phyloP scores from a whole-genome alignment of 306 rosid species.

The Neltuma alba region DNA sequence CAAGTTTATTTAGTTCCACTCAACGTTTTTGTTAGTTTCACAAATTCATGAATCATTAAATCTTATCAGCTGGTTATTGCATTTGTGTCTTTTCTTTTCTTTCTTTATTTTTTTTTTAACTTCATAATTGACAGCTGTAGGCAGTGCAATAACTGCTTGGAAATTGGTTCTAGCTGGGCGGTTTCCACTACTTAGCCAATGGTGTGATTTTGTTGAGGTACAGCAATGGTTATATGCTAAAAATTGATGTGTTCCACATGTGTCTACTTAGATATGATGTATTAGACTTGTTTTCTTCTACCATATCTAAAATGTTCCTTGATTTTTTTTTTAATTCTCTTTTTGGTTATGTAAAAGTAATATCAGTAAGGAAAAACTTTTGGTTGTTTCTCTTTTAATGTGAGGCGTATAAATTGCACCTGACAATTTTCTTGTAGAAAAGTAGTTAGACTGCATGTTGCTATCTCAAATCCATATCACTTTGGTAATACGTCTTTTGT shows the following conservation, averaged over 20 bases:
- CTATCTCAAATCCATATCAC: background rate
- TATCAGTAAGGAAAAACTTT: background rate
- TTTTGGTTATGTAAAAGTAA: background rate
- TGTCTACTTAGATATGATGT: background rate
- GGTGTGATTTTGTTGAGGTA: conserved; percentile 99
- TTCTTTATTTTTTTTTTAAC: no score
- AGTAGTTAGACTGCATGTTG: background rate
- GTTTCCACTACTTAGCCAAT: conserved; percentile 75
- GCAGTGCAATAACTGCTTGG: conserved; percentile 86
- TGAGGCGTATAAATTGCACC: background rate
- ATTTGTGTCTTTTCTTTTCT: conserved; percentile 12
- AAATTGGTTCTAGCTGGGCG: conserved; percentile 82
- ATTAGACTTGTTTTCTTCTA: background rate
- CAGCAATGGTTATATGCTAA: conserved; percentile 22
- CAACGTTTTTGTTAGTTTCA: conserved; percentile 27
- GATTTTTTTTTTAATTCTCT: background rate
- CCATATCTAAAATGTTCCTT: background rate
- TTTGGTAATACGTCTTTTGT: background rate
- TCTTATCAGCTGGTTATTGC: conserved; percentile 13
- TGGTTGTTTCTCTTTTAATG: background rate
- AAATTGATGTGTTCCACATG: conserved; percentile 6
- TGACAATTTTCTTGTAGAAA: background rate
- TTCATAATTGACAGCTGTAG: conserved; percentile 64
- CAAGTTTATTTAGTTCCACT: background rate
- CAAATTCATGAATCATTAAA: conserved; percentile 24